Percentiles rank a stretch among this genome's conserved stretches.
Evolutionary conservation across 2,329 filamentous ascomycete species (phyloP).

Genomic region (Talaromyces marneffei): DNA sequence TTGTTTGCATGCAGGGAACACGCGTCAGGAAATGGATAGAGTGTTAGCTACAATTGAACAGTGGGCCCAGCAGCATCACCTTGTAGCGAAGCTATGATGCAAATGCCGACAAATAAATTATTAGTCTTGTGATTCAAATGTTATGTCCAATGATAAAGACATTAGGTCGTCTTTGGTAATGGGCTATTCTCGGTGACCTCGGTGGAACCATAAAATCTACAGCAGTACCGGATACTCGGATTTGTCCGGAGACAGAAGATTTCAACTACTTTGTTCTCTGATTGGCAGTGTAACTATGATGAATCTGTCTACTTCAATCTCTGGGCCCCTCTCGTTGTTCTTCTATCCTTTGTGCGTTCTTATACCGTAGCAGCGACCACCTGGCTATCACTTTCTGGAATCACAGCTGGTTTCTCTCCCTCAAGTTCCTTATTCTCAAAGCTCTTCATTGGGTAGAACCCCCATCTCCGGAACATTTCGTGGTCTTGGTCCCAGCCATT

Average conservation of each 20-base stretch:
- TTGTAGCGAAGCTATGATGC: neutral
- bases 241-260: neutral
- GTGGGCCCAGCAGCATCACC: conserved; percentile 37
- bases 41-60: conserved; percentile 45
- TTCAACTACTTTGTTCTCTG: neutral
- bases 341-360: neutral
- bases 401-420: neutral
- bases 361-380: neutral
- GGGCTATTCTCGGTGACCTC: neutral
- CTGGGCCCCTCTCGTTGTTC: too few species aligned
- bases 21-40: conserved; percentile 49
- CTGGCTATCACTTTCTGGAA: neutral
- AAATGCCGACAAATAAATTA: neutral
- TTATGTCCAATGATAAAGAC: neutral
- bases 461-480: conserved; percentile 77
- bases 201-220: neutral
- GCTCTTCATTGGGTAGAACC: conserved; percentile 67
- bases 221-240: neutral
- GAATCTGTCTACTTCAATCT: neutral
- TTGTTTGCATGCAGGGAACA: conserved; percentile 64
- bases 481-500: conserved; percentile 87
- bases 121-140: too few species aligned
- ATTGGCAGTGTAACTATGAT: neutral
- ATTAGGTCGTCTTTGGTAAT: neutral
- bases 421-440: conserved; percentile 36